A percentile compares a stretch with the other conserved stretches of the same genome.
Evolutionary conservation across 2,329 filamentous ascomycete genomes (phyloP).

Genomic region (Sphaerulina vaccinii): DNA sequence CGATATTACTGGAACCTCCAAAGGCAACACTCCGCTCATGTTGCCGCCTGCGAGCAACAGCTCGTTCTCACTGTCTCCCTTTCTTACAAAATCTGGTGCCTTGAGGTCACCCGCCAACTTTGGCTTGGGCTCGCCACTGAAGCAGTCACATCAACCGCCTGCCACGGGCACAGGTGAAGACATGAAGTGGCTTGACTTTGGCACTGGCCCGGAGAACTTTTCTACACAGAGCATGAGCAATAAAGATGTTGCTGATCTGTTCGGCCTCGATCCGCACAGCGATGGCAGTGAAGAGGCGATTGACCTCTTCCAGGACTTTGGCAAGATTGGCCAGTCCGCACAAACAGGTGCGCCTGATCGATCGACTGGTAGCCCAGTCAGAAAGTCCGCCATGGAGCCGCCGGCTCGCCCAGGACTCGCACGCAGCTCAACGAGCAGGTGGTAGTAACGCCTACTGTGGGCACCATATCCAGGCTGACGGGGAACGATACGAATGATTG

Average conservation of each 20-base stretch:
- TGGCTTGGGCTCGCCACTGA: constrained; percentile 33
- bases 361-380: constrained; percentile 36
- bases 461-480: constrained; percentile 3
- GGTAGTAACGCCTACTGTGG: constrained; percentile 26
- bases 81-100: constrained; percentile 27
- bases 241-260: constrained; percentile 55
- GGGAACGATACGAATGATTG: constrained; percentile 8
- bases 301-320: constrained; percentile 73
- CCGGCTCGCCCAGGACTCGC: constrained; percentile 31
- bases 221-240: constrained; percentile 24
- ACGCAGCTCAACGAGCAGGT: constrained; percentile 35
- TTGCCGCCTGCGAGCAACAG: constrained; percentile 27
- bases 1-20: constrained; percentile 57
- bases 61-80: constrained; percentile 36
- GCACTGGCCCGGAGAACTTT: constrained; percentile 26
- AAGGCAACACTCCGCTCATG: constrained; percentile 47
- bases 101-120: constrained; percentile 33
- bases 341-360: constrained; percentile 28
- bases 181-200: constrained; percentile 33
- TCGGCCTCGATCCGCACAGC: constrained; percentile 55
- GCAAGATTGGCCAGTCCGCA: constrained; percentile 62
- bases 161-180: constrained; percentile 13
- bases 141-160: constrained; percentile 31
- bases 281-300: constrained; percentile 61
- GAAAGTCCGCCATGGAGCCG: constrained; percentile 31